Conservation (phyloP, 495 filamentous ascomycete species). For the Pyronema domesticum region DNA sequence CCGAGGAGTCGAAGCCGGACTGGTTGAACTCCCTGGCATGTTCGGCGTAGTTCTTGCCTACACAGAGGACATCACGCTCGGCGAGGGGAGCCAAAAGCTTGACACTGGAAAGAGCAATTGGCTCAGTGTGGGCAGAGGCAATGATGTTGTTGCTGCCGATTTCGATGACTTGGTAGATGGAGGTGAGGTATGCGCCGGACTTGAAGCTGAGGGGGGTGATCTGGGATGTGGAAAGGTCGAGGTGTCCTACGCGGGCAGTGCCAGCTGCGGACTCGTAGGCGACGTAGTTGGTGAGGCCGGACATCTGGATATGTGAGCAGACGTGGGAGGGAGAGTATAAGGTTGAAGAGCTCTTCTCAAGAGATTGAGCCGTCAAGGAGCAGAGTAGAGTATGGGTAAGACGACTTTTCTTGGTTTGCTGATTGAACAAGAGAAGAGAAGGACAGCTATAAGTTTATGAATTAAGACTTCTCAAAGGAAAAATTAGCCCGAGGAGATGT, state of each 20-base stretch:
- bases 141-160: slow-evolving; percentile 23
- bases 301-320: neutral
- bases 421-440: too few relatives aligned
- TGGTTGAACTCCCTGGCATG: slow-evolving; percentile 35
- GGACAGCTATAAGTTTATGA: too few relatives aligned
- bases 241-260: slow-evolving; percentile 31
- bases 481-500: too few relatives aligned
- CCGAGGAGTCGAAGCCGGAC: slow-evolving; percentile 35
- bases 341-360: too few relatives aligned
- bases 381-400: too few relatives aligned
- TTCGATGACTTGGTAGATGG: slow-evolving; percentile 34
- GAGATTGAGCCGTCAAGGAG: too few relatives aligned
- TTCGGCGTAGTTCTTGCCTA: slow-evolving; percentile 40
- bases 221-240: slow-evolving; percentile 26
- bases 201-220: slow-evolving; percentile 33
- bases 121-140: slow-evolving; percentile 16
- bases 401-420: too few relatives aligned
- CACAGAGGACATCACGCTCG: slow-evolving; percentile 35
- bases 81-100: slow-evolving; percentile 32
- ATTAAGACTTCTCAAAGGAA: too few relatives aligned
- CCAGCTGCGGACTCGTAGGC: slow-evolving; percentile 21
- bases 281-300: slow-evolving; percentile 25
- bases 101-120: slow-evolving; percentile 27
- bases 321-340: too few relatives aligned
- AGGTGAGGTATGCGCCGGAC: slow-evolving; percentile 32